These are phyloP conservation scores for Cladophialophora exuberans DNA, from an alignment of 2,329 filamentous ascomycete genomes.

Conservation along the genomic window DNA sequence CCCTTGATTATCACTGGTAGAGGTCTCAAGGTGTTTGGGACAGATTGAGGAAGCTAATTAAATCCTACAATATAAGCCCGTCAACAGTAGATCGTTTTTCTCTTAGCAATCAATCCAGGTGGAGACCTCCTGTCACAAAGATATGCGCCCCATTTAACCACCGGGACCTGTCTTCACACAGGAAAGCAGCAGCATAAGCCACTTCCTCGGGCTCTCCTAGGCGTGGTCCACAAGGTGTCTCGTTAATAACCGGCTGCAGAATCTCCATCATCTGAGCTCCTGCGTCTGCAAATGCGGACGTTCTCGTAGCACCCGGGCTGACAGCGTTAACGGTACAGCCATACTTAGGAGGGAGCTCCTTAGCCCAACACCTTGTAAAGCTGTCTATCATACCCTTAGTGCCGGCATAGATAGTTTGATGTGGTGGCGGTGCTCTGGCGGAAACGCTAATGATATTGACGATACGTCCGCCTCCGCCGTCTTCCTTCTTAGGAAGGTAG, in stretches of 20 bases:
- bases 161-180: conserved; percentile 50
- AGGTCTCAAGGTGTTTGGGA: conserved; percentile 4
- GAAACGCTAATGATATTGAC: conserved; percentile 49
- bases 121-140: conserved; percentile 40
- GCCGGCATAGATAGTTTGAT: conserved; percentile 42
- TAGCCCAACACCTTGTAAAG: conserved; percentile 38
- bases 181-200: conserved; percentile 50
- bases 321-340: conserved; percentile 39
- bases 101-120: conserved; percentile 20
- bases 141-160: conserved; percentile 53
- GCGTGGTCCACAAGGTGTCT: conserved; percentile 48
- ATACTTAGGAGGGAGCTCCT: conserved; percentile 37
- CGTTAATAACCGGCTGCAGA: conserved; percentile 48
- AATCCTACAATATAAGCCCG: not conserved
- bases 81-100: not conserved
- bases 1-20: conserved; percentile 2
- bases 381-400: conserved; percentile 47
- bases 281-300: conserved; percentile 39
- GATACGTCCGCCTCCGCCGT: conserved; percentile 38
- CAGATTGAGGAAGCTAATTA: not conserved
- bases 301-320: conserved; percentile 35
- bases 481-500: conserved; percentile 7
- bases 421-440: conserved; percentile 42
- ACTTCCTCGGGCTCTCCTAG: conserved; percentile 52
- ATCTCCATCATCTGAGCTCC: conserved; percentile 48